Conservation (phyloP, 1,139 yeast genomes). For the Geotrichum candidum region DNA sequence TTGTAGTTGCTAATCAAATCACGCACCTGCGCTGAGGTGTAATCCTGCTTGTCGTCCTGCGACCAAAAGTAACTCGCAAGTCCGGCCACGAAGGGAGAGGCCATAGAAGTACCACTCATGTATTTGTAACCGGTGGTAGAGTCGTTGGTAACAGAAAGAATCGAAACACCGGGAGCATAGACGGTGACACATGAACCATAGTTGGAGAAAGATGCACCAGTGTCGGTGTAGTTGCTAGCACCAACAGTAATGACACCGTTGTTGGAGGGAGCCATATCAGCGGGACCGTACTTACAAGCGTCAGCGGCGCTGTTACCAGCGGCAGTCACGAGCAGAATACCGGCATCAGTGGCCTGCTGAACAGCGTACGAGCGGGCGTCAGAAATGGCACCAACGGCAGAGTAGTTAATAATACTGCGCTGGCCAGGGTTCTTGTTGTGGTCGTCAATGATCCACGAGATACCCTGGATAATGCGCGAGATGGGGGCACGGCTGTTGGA, state of each 20-base stretch:
- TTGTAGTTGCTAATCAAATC: conserved; percentile 23
- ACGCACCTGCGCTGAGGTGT: conserved; percentile 10
- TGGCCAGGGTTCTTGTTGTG: conserved; percentile 60
- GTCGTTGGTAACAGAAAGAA: conserved; percentile 50
- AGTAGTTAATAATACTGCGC: conserved; percentile 87
- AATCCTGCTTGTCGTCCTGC: conserved; percentile 4
- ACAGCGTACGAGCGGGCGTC: conserved; percentile 78
- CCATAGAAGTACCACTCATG: conserved; percentile 89
- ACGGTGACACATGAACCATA: conserved; percentile 81
- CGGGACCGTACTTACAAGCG: conserved; percentile 82
- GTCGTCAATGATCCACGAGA: conserved; percentile 42
- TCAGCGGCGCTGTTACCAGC: conserved; percentile 85
- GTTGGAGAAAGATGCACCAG: conserved; percentile 47
- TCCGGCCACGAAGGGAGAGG: conserved; percentile 83
- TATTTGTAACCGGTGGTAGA: conserved; percentile 69
- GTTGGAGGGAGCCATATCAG: conserved; percentile 60
- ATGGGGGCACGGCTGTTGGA: conserved; percentile 32
- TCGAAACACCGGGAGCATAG: conserved; percentile 79
- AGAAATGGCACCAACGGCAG: conserved; percentile 82
- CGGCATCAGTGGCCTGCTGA: conserved; percentile 75
- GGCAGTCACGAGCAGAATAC: conserved; percentile 79
- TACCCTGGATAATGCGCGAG: conserved; percentile 31
- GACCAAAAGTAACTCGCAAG: conserved; percentile 33
- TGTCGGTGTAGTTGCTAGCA: conserved; percentile 69
- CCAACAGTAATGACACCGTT: conserved; percentile 56